Evolutionary conservation across 2,329 filamentous ascomycete species (phyloP).

Genomic region (Microascus cirrosus): DNA sequence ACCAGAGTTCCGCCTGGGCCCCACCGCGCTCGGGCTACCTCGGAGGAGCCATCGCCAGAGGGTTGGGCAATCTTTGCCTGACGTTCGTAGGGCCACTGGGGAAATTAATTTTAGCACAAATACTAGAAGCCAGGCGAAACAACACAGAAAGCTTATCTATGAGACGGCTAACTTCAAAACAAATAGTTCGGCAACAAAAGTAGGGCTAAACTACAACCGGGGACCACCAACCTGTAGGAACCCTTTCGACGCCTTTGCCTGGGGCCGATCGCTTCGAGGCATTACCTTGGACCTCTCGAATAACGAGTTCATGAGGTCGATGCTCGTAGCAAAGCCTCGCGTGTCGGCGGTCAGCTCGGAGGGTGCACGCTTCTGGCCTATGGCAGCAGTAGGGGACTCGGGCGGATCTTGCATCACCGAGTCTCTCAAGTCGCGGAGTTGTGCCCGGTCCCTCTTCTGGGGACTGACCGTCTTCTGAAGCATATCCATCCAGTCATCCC

Average conservation of each 20-base stretch:
- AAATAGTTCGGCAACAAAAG: neutral
- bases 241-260: slow-evolving; percentile 44
- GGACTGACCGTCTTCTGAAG: slow-evolving; percentile 90
- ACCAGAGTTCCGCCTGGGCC: slow-evolving; percentile 63
- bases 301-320: slow-evolving; percentile 92
- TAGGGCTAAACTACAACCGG: neutral
- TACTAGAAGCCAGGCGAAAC: neutral
- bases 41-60: slow-evolving; percentile 3
- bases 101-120: slow-evolving; percentile 30
- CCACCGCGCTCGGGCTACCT: slow-evolving; percentile 61
- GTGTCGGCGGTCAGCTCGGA: slow-evolving; percentile 1
- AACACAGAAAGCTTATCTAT: slow-evolving; percentile 11
- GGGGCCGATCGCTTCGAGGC: neutral
- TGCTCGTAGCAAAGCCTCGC: slow-evolving; percentile 71
- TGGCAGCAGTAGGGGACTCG: slow-evolving; percentile 8
- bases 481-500: slow-evolving; percentile 88
- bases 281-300: slow-evolving; percentile 58
- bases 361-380: neutral
- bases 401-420: slow-evolving; percentile 17
- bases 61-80: slow-evolving; percentile 52
- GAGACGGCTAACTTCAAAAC: slow-evolving; percentile 13
- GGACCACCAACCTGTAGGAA: slow-evolving; percentile 75
- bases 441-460: slow-evolving; percentile 77
- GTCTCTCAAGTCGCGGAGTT: slow-evolving; percentile 52
- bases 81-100: slow-evolving; percentile 77